These are phyloP conservation scores for Gloeopeniophorella convolvens DNA, from an alignment of 768 basidiomycete genomes.

Conservation along the genomic window DNA sequence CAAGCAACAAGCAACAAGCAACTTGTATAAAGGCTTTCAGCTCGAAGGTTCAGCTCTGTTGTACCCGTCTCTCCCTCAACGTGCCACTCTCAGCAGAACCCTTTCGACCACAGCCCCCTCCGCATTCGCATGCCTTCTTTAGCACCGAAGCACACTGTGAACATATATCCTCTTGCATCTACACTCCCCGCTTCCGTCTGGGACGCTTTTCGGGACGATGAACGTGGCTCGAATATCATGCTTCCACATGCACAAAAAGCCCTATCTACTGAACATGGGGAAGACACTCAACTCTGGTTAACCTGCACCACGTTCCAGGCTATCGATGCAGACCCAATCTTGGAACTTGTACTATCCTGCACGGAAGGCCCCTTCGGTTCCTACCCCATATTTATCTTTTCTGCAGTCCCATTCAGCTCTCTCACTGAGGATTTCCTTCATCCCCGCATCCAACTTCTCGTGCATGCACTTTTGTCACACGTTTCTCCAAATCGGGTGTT, in stretches of 20 bases:
- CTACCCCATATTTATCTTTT: constrained; percentile 63
- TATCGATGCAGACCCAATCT: not conserved
- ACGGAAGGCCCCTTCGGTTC: constrained; percentile 47
- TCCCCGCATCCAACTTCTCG: constrained; percentile 39
- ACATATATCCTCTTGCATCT: constrained; percentile 27
- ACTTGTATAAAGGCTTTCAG: no score
- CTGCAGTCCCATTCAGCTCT: constrained; percentile 19
- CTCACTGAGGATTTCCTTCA: constrained; percentile 34
- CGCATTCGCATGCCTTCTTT: constrained; percentile 16
- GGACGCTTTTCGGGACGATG: constrained; percentile 31
- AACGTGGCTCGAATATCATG: constrained; percentile 37
- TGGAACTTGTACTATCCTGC: constrained; percentile 54
- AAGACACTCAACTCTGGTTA: constrained; percentile 27
- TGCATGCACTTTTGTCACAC: constrained; percentile 30
- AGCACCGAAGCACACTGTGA: constrained; percentile 5
- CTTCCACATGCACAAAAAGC: constrained; percentile 35
- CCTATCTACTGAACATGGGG: constrained; percentile 2
- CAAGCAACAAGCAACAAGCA: no score
- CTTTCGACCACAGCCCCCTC: no score
- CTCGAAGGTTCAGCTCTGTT: no score
- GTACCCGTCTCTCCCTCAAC: no score
- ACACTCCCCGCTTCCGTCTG: constrained; percentile 35
- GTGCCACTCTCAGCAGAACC: no score
- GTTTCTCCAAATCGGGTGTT: constrained; percentile 44
- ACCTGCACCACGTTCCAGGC: constrained; percentile 18